Conservation (phyloP, 352 stramenopile genomes). For the Globisporangium parvum region DNA sequence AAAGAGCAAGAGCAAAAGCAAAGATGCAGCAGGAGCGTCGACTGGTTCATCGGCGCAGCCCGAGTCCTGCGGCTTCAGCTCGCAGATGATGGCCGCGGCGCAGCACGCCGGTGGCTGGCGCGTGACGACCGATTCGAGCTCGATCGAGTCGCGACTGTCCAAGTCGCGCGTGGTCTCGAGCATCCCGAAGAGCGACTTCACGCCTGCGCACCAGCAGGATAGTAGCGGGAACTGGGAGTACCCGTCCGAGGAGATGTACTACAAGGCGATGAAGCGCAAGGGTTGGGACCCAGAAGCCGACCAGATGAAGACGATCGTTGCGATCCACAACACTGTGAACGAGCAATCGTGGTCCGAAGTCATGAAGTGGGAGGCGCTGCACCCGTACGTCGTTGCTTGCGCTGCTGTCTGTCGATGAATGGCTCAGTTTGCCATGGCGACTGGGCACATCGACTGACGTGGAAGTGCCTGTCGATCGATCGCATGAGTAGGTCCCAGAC, state of each 20-base stretch:
- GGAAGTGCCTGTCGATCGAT: slow-evolving; percentile 7
- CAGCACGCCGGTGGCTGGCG: slow-evolving; percentile 31
- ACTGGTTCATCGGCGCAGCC: background rate
- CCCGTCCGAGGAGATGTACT: slow-evolving; percentile 97
- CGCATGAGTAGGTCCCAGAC: slow-evolving; percentile 22
- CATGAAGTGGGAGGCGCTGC: slow-evolving; percentile 87
- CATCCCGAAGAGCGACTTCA: slow-evolving; percentile 93
- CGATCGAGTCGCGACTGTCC: slow-evolving; percentile 31
- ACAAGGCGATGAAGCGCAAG: slow-evolving; percentile 96
- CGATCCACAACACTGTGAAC: slow-evolving; percentile 97
- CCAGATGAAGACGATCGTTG: slow-evolving; percentile 95
- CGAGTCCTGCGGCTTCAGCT: slow-evolving; percentile 35
- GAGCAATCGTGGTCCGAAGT: slow-evolving; percentile 94
- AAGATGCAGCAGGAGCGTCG: background rate
- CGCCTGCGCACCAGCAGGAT: slow-evolving; percentile 51
- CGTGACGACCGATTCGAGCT: slow-evolving; percentile 22
- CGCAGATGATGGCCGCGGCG: slow-evolving; percentile 54
- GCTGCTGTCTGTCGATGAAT: slow-evolving; percentile 1
- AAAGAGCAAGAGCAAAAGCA: slow-evolving; percentile 6
- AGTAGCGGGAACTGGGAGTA: slow-evolving; percentile 91
- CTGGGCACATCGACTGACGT: background rate
- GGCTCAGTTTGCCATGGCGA: background rate
- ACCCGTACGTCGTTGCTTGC: slow-evolving; percentile 24
- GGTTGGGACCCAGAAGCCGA: slow-evolving; percentile 88
- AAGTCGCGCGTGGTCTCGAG: slow-evolving; percentile 86